Evolutionary conservation across 495 filamentous ascomycete genomes (phyloP).

Genomic region (Oidiodendron maius): DNA sequence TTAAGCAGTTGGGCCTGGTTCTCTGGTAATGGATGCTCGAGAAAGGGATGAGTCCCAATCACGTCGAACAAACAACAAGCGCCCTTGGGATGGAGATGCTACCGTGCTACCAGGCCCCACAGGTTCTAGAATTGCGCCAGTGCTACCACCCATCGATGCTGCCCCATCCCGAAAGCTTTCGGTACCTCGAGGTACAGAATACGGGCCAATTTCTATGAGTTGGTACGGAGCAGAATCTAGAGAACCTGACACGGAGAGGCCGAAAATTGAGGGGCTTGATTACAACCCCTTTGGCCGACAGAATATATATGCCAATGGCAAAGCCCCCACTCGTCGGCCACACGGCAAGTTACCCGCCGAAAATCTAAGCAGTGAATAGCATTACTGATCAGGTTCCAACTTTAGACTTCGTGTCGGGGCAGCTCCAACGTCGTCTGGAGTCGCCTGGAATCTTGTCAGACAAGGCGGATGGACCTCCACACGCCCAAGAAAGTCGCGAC

Average conservation of each 20-base stretch:
- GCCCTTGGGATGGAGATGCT: conserved; percentile 19
- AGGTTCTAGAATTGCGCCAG: conserved; percentile 3
- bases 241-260: conserved; percentile 9
- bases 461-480: background rate
- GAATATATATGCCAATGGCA: conserved; percentile 9
- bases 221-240: background rate
- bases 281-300: conserved; percentile 10
- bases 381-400: conserved; percentile 7
- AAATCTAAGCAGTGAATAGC: background rate
- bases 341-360: conserved; percentile 7
- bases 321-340: conserved; percentile 3
- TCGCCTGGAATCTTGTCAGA: background rate
- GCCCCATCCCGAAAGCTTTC: conserved; percentile 2
- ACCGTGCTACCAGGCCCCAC: background rate
- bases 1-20: conserved; percentile 5
- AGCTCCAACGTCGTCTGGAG: background rate
- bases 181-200: background rate
- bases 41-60: conserved; percentile 17
- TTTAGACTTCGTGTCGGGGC: background rate
- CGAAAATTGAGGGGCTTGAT: conserved; percentile 16
- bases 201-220: background rate
- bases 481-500: conserved; percentile 6
- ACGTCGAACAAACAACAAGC: conserved; percentile 16
- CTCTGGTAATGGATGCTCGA: conserved; percentile 23
- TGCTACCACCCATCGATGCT: conserved; percentile 18